Base-by-base conservation (phyloP, 495 filamentous ascomycete species). In the Cudoniella acicularis region DNA sequence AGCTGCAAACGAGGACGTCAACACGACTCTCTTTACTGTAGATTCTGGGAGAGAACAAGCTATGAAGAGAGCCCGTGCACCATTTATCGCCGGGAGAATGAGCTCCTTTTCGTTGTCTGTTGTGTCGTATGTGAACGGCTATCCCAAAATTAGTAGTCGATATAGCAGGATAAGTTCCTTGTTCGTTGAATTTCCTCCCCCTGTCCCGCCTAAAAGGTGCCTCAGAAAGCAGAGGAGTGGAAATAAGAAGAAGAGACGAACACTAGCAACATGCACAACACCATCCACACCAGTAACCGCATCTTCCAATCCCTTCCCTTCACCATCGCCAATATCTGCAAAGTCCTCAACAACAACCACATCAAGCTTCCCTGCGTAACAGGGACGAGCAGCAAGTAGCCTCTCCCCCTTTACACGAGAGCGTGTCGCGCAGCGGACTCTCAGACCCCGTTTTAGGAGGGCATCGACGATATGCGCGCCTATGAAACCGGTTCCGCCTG, bases 251-350 rank as follows among this genome's bases (percentile, higher is more conserved):
- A 25, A 20, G 9, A 25, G 24, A 16, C 21, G 3, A 2, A 23
- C 48, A 25, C 71, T 87, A 21, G 73, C 73, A 9, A 71, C 49
- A 57, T 75, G 71, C 3, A 75, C 30, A 8, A 75, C 61, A 3
- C 10, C 11, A 42, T 69, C 72, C 43, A 69, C 48, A 0, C 73
- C 57, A 21, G 68, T 62, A 0, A 52, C 68, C 11, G 50, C 48
- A 10, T 23, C 48, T 16, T 51, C 41, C 13, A 71, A 71, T 3
- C 63, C 68, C 17, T 8, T 41, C 36, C 36, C 16, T 16, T 41
- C 36, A n/a, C 30, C 30, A 36, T 36, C 66, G 10, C 52, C 36
- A 26, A 66, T 63, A 4, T 64, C 36, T 0, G 65, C 69, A 16
- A 76, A 46, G 23, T 75, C 69, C 9, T 69, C 55, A 16, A 74